phyloP scores from a whole-genome alignment of 768 basidiomycete species.

The Atractiella rhizophila region DNA sequence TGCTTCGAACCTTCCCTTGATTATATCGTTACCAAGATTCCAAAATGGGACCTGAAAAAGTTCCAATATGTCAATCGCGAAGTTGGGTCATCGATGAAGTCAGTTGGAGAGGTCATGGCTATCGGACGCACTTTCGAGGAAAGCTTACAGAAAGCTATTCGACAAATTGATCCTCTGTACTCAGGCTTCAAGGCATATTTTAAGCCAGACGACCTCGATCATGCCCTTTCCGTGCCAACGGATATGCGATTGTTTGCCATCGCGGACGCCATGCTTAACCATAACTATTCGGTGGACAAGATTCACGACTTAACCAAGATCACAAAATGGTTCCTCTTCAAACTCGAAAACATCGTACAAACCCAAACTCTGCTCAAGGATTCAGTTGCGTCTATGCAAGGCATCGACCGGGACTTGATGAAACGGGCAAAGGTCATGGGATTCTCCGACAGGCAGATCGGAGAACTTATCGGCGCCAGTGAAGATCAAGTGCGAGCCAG shows the following conservation, averaged over 20 bases:
- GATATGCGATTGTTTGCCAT: conserved; percentile 92
- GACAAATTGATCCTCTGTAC: conserved; percentile 90
- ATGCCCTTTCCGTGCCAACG: conserved; percentile 53
- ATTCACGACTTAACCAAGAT: conserved; percentile 91
- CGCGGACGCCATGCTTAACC: conserved; percentile 90
- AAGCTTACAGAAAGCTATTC: conserved; percentile 88
- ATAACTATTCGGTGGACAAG: conserved; percentile 64
- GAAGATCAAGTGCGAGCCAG: conserved; percentile 59
- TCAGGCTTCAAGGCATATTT: conserved; percentile 91
- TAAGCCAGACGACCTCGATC: conserved; percentile 59
- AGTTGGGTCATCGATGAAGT: conserved; percentile 95
- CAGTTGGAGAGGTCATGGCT: conserved; percentile 98
- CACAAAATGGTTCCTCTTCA: conserved; percentile 98
- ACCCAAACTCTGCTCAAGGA: conserved; percentile 51
- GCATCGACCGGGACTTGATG: conserved; percentile 52
- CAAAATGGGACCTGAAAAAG: conserved; percentile 98
- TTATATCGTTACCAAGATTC: conserved; percentile 98
- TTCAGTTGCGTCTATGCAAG: conserved; percentile 41
- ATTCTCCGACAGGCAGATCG: conserved; percentile 80
- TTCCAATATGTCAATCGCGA: conserved; percentile 83
- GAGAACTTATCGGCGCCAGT: conserved; percentile 43
- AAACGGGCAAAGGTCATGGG: conserved; percentile 74
- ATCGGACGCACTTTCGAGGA: conserved; percentile 98
- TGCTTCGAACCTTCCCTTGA: conserved; percentile 97
- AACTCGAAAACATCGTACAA: conserved; percentile 92